Evolutionary conservation across 2,329 filamentous ascomycete genomes (phyloP).

Genomic region (Drechmeria coniospora): DNA sequence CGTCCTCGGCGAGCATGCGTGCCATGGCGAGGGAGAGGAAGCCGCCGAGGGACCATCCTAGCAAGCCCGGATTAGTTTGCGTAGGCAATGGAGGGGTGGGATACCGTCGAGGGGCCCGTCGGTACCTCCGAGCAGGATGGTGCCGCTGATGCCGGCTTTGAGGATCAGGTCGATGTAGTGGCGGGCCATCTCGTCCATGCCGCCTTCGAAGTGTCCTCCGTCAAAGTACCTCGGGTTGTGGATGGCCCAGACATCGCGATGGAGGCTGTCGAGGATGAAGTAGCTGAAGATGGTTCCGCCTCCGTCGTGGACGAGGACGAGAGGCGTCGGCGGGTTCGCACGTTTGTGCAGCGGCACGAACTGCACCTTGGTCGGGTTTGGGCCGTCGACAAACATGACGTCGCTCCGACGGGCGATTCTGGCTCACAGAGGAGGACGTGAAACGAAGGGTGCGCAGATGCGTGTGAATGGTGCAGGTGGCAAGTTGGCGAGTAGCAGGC

Average conservation of each 20-base stretch:
- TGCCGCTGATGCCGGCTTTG: slow-evolving; percentile 10
- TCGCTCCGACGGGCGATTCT: not conserved
- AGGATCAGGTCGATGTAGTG: slow-evolving; percentile 11
- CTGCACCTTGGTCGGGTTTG: slow-evolving; percentile 11
- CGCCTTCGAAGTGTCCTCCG: slow-evolving; percentile 11
- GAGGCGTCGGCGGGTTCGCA: slow-evolving; percentile 7
- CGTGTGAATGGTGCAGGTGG: no score
- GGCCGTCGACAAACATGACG: slow-evolving; percentile 10
- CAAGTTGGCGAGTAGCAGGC: no score
- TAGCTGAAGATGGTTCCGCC: slow-evolving; percentile 16
- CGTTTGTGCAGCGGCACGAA: slow-evolving; percentile 6
- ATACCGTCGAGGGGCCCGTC: not conserved
- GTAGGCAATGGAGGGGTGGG: not conserved
- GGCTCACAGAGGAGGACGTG: not conserved
- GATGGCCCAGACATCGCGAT: slow-evolving; percentile 16
- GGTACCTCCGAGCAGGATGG: slow-evolving; percentile 13
- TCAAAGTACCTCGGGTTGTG: slow-evolving; percentile 14
- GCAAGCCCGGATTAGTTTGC: not conserved
- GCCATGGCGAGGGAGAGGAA: slow-evolving; percentile 12
- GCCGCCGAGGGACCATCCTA: slow-evolving; percentile 17
- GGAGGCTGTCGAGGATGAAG: slow-evolving; percentile 12
- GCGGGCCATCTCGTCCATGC: slow-evolving; percentile 14
- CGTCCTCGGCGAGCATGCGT: slow-evolving; percentile 10
- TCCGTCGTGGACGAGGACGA: slow-evolving; percentile 16
- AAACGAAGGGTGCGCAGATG: no score